A percentile compares a stretch with the other conserved stretches of the same genome.
Conservation (phyloP, 2,329 filamentous ascomycete species). For the Apiospora kogelbergensis region DNA sequence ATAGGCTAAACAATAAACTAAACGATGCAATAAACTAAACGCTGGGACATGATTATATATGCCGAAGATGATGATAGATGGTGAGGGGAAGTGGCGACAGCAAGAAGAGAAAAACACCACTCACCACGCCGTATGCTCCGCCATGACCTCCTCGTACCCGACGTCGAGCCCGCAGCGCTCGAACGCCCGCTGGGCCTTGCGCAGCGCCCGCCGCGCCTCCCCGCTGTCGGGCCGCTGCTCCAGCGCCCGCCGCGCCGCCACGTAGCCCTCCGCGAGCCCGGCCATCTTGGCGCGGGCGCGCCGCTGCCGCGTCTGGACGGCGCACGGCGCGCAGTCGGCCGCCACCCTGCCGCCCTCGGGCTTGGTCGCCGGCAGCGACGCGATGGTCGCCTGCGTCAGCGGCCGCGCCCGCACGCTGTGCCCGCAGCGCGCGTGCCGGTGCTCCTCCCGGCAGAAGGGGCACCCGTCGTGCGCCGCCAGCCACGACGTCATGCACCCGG, state of each 20-base stretch:
- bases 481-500: background rate
- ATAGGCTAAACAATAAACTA: no score
- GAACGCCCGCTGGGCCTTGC: background rate
- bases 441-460: background rate
- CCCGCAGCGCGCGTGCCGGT: background rate
- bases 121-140: background rate
- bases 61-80: no score
- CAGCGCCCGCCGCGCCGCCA: background rate
- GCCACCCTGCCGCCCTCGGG: background rate
- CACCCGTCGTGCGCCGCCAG: background rate
- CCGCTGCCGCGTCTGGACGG: background rate
- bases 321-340: background rate
- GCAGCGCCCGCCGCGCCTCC: background rate
- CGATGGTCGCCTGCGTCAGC: background rate
- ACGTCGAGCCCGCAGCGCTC: background rate
- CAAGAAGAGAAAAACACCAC: background rate
- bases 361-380: background rate
- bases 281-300: background rate
- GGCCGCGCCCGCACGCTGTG: background rate
- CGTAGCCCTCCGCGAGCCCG: background rate
- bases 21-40: no score
- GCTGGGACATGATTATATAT: no score
- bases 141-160: background rate
- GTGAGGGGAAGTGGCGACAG: no score
- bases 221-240: background rate